Conservation (phyloP, 805 yeast species). For the Alloascoidea hylecoeti region DNA sequence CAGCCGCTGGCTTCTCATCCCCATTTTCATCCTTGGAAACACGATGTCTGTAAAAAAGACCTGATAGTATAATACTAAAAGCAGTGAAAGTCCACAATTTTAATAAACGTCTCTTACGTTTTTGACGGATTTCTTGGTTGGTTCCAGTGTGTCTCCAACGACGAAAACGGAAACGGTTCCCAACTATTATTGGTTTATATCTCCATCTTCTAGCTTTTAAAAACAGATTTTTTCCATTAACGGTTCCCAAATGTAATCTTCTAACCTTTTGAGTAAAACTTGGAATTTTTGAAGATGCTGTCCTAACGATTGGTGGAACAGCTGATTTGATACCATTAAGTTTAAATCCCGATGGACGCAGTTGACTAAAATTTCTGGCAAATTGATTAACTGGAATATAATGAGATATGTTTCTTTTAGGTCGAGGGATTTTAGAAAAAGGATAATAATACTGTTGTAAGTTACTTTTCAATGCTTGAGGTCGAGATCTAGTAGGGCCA, state of each 20-base stretch:
- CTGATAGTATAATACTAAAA: neutral
- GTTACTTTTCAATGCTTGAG: neutral
- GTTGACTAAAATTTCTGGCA: neutral
- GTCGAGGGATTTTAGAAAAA: neutral
- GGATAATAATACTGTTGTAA: neutral
- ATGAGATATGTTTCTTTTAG: neutral
- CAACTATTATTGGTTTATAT: too few relatives aligned
- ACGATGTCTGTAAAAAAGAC: neutral
- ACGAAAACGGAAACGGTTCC: too few relatives aligned
- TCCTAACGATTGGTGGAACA: neutral
- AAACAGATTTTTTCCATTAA: neutral
- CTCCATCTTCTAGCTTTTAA: neutral
- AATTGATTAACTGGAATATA: neutral
- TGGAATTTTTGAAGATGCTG: neutral
- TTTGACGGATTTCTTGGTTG: neutral
- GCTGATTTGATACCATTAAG: neutral
- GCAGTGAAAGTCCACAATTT: slow-evolving; percentile 2
- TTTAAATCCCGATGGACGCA: neutral
- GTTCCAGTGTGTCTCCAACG: neutral
- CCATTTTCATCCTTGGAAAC: neutral
- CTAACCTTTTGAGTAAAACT: neutral
- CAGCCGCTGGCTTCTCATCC: slow-evolving; percentile 8
- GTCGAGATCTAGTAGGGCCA: neutral
- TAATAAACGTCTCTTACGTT: neutral
- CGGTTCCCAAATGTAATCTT: neutral